Base-by-base conservation (phyloP, 306 rosid genomes). In the Chamaecrista fasciculata region DNA sequence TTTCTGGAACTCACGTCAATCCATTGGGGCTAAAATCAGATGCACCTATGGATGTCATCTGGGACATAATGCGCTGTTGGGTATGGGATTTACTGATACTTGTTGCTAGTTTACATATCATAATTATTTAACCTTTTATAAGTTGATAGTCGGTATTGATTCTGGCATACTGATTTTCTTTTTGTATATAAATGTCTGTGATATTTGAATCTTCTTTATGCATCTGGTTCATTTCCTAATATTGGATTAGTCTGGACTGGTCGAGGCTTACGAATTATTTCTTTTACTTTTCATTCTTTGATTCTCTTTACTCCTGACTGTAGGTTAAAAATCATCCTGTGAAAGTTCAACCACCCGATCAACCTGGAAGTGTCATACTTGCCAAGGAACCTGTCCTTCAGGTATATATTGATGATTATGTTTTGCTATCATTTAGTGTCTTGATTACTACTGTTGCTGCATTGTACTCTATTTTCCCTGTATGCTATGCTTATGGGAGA, bases 51-150 rank as follows among this genome's bases (percentile, higher is more conserved):
- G 88, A 81, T 26, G 89, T 94, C 67, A 87, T 94, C 81, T 94
- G 99, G 97, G 99, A 94, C 69, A 94, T 94, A 51, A 94, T 94
- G 98, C 96, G 98, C 67, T 88, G 97, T 78, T 94, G 98, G 98
- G 98, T 94, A 79, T 62, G 96, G 55, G 29, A 31, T 53, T 44
- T 6, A 24, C 29, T 24, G 4, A 4, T 40, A 4, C 34, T 39
- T 67, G 61, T 59, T 69, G 50, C 70, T 44, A 21, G 6, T 64
- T 40, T 33, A 44, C 25, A 28, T 20, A 31, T 42, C n/a, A 6
- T 62, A 64, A 52, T 57, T 33, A 23, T 19, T 59, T 52, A 39
- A 55, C 52, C 43, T 29, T 12, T 56, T 12, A 20, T 47, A 63
- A 20, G 51, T 53, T 64, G 57, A 66, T 14, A 15, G 26, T 48